A percentile compares a stretch with the other conserved stretches of the same genome.
Conservation (phyloP, 148 eudicot species). For the Cornus controversa region DNA sequence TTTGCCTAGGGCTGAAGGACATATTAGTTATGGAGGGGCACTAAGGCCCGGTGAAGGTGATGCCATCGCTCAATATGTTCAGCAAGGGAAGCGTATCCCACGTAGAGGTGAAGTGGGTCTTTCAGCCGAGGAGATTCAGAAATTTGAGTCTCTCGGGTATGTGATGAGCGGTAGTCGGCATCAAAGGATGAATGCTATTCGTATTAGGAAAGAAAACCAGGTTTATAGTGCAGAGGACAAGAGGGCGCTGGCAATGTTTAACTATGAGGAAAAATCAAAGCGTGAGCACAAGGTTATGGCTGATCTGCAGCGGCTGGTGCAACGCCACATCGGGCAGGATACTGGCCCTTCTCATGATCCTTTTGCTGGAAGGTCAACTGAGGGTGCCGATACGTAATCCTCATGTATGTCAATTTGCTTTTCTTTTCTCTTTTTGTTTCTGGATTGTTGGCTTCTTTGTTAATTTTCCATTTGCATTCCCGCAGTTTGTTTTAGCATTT, state of each 20-base stretch:
- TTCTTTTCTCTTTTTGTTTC: neutral
- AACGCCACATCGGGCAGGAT: conserved; percentile 82
- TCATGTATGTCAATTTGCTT: conserved; percentile 19
- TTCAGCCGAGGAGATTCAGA: conserved; percentile 90
- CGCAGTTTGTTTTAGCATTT: neutral
- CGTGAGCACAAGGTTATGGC: conserved; percentile 95
- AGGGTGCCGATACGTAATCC: conserved; percentile 59
- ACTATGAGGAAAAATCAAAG: conserved; percentile 92
- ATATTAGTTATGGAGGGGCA: conserved; percentile 97
- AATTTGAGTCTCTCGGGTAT: conserved; percentile 86
- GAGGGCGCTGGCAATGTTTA: conserved; percentile 95
- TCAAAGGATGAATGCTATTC: conserved; percentile 99
- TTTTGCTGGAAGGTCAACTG: conserved; percentile 61
- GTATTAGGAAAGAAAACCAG: conserved; percentile 98
- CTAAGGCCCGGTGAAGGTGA: conserved; percentile 99
- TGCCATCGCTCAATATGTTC: conserved; percentile 97
- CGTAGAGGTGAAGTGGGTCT: conserved; percentile 99
- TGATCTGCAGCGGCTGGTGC: conserved; percentile 83
- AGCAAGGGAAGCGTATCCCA: conserved; percentile 99
- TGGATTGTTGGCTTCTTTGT: neutral
- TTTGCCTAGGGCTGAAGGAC: conserved; percentile 92
- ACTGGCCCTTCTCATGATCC: conserved; percentile 86
- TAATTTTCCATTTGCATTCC: neutral
- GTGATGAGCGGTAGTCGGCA: conserved; percentile 99
- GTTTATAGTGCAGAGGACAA: conserved; percentile 99